Percentiles rank a stretch among this genome's conserved stretches.
Conservation (phyloP, 371 early-diverging fungal species). For the Smittium mucronatum region DNA sequence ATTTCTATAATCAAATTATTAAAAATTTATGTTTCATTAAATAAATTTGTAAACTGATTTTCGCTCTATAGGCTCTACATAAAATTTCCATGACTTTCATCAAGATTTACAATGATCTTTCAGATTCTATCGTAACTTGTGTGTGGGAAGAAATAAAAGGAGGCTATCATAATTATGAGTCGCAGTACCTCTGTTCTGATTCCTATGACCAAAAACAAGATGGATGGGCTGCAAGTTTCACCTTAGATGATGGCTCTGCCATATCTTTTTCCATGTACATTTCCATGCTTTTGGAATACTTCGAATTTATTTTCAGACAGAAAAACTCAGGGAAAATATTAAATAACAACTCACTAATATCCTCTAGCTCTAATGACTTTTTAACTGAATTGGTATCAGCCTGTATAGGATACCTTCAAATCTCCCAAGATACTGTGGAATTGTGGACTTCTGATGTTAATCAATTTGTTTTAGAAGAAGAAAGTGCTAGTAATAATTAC, state of each 20-base stretch:
- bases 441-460: neutral
- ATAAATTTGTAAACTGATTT: too few species aligned
- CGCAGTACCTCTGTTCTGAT: neutral
- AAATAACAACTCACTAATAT: neutral
- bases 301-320: neutral
- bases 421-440: neutral
- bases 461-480: neutral
- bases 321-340: neutral
- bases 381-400: neutral
- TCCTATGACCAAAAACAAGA: neutral
- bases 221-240: neutral
- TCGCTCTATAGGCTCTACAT: neutral
- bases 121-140: neutral
- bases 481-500: neutral
- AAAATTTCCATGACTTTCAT: neutral
- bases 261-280: neutral
- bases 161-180: neutral
- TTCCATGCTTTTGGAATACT: neutral
- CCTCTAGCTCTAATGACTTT: neutral
- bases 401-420: neutral
- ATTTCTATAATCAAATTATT: too few species aligned
- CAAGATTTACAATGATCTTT: neutral
- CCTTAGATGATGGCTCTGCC: neutral
- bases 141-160: neutral
- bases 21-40: too few species aligned